Conservation (phyloP, 2,329 filamentous ascomycete genomes). For the Neofusicoccum ribis region DNA sequence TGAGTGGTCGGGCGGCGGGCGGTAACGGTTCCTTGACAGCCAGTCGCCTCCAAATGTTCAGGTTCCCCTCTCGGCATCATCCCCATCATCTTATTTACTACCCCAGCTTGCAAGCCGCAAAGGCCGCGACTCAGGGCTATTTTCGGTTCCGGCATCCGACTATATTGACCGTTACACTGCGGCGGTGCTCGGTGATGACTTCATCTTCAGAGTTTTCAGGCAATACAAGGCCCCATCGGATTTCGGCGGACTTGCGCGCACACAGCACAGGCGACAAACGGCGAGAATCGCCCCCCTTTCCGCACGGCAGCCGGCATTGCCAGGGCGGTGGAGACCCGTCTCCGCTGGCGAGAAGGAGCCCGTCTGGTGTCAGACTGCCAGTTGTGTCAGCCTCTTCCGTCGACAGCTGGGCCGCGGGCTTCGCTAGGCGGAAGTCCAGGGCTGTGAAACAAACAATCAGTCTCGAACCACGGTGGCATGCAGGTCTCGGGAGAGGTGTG, state of each 20-base stretch:
- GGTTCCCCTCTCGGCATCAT: background rate
- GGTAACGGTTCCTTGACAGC: background rate
- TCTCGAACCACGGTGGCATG: conserved; percentile 11
- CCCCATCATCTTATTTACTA: conserved; percentile 6
- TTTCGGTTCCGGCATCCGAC: background rate
- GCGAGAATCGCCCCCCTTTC: background rate
- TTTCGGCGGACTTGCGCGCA: background rate
- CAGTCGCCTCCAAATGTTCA: background rate
- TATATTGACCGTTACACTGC: background rate
- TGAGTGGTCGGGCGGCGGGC: background rate
- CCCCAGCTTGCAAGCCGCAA: background rate
- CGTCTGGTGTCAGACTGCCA: no score
- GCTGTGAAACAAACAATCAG: conserved; percentile 11
- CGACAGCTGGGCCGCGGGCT: background rate
- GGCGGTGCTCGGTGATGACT: background rate
- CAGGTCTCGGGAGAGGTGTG: background rate
- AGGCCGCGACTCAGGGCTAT: background rate
- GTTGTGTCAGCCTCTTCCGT: background rate
- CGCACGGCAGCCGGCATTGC: background rate
- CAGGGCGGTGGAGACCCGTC: background rate
- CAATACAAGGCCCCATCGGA: background rate
- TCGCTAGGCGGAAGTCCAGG: background rate
- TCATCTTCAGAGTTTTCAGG: background rate
- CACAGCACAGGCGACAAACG: background rate
- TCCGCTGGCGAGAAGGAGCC: background rate